Base-by-base conservation (phyloP, 371 early-diverging fungal genomes). In the Mortierella sp. region DNA sequence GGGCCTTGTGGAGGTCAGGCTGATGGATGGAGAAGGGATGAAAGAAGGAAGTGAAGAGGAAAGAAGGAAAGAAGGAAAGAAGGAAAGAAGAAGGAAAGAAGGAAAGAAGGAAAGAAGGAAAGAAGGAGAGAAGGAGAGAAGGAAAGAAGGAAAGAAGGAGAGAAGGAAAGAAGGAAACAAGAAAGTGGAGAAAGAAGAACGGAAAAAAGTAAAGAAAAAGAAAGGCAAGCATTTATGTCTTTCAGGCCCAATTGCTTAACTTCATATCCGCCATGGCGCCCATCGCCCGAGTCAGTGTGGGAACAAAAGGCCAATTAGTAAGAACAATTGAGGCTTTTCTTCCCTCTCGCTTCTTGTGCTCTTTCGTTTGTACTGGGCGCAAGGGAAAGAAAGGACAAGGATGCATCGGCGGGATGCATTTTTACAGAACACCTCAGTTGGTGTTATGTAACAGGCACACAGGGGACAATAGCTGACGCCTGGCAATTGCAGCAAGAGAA, bases 331-430 rank as follows among this genome's bases (percentile, higher is more conserved):
- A 61, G 61, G 61, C 34, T 64, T 37, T 64, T 34, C 16, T 64
- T 61, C 10, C 5, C 28, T 31, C 34, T 37, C 24, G 34, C 14
- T 19, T 34, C 31, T 9, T 37, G 4, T 67, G 31, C 40, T 2
- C 28, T 61, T 16, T 61, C 10, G 3, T 14, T 37, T 37, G 64
- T 0, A 19, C 37, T 24, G 40, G 40, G 67, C 40, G 24, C 67
- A 40, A 67, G 61, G 19, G 28, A 1, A 31, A 6, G 31, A 19
- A 16, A 57, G 28, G n/a, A 37, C 28, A 61, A 28, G 34, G 43
- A 40, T 67, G 67, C 40, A 67, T 34, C 40, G 61, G 61, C 31
- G 61, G 61, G 34, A 61, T 31, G 57, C 26, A 59, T n/a, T n/a
- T n/a, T n/a, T n/a, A n/a, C n/a, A n/a, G n/a, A n/a, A n/a, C n/a